phyloP scores from a whole-genome alignment of 2,329 filamentous ascomycete species.

The Sphaerulina musiva region DNA sequence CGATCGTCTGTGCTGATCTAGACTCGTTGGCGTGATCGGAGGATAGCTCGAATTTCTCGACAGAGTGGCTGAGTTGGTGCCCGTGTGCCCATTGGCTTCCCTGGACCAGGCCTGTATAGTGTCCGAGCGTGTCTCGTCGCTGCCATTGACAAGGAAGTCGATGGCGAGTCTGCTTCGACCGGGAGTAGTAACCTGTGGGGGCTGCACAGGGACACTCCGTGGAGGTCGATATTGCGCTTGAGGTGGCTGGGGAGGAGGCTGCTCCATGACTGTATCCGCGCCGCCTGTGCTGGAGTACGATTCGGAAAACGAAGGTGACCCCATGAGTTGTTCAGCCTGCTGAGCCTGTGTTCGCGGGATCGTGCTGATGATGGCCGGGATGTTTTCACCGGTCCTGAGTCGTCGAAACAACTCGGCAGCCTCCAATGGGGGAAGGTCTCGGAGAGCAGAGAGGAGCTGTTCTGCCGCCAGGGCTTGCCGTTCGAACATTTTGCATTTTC shows the following conservation, averaged over 20 bases:
- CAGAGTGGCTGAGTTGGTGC: background rate
- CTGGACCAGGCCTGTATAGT: background rate
- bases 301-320: background rate
- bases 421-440: background rate
- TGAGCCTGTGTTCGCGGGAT: background rate
- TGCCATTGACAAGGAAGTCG: background rate
- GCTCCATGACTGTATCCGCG: background rate
- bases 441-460: background rate
- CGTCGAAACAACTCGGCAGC: background rate
- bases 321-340: background rate
- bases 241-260: background rate
- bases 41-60: background rate
- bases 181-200: background rate
- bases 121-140: background rate
- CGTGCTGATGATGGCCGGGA: background rate
- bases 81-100: background rate
- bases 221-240: background rate
- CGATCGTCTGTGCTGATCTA: background rate
- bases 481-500: slow-evolving; percentile 4
- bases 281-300: slow-evolving; percentile 2
- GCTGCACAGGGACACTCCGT: background rate
- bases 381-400: background rate
- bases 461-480: background rate
- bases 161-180: background rate
- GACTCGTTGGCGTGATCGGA: background rate